Evolutionary conservation across 1,284 basidiomycete genomes (phyloP), one percentile per base, ranked within the genome.

Genomic region (Cutaneotrichosporon mucoides): DNA sequence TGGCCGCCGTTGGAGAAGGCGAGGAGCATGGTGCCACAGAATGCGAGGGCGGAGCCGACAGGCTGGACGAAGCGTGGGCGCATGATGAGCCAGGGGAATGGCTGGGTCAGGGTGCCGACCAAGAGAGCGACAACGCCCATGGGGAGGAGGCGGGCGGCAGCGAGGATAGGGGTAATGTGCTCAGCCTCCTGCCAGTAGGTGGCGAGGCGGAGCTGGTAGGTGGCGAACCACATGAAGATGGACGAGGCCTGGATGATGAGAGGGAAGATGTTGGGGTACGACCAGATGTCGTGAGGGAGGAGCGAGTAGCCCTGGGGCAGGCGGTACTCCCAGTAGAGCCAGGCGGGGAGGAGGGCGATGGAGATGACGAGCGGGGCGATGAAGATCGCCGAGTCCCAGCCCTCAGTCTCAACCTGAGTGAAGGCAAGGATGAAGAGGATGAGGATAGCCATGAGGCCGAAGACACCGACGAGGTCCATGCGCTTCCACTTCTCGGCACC

Each of bases 341-440:
- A 68, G 42, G 54, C 16, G 24, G 59, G 61, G 50, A 68, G 59
- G 15, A 66, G 49, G 33, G 44, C 55, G 41, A 64, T 48, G 13
- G 64, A 61, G 57, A 68, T 62, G 60, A 77, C 60, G 58, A 77
- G 57, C 0, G 75, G 75, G 0, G 73, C 76, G 53, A 76, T 73
- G 62, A 77, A 77, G 63, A 69, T 70, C 33, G 75, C 67, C 4
- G 65, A 69, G 24, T 61, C 58, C 73, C 75, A 77, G 6, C 76
- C 76, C 34, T 67, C 55, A 47, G 68, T 60, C 5, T 70, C 66
- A 10, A 43, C 72, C 34, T 75, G 73, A 13, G 76, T 77, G 66
- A 77, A 73, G 24, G 65, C 72, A 53, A 76, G 70, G 60, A 77
- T 75, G 69, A 77, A 76, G 41, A 73, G 67, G 46, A 73, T 61